A percentile compares a stretch with the other conserved stretches of the same genome.
Evolutionary conservation across 306 rosid genomes (phyloP).

Genomic region (Heteromeles arbutifolia): DNA sequence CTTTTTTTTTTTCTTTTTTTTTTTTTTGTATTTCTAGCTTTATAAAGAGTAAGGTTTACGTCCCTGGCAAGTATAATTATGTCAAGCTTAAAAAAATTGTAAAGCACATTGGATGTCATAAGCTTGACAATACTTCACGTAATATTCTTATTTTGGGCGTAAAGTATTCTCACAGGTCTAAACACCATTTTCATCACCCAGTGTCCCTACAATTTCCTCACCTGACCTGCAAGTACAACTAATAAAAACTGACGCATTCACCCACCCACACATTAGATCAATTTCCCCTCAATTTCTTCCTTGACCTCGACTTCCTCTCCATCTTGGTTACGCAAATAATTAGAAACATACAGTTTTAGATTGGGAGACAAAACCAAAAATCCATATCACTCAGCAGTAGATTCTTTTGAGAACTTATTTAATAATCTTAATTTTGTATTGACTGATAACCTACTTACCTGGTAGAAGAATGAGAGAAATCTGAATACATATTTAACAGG

Average conservation of each 20-base stretch:
- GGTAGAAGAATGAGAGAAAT: too few relatives aligned
- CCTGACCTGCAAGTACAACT: neutral
- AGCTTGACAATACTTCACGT: neutral
- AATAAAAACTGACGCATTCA: neutral
- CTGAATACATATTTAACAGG: too few relatives aligned
- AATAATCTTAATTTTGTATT: too few relatives aligned
- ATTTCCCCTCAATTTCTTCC: neutral
- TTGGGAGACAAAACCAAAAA: too few relatives aligned
- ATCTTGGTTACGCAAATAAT: neutral
- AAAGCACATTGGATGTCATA: neutral
- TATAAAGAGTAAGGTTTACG: too few relatives aligned
- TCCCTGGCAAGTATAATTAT: too few relatives aligned
- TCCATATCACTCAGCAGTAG: too few relatives aligned
- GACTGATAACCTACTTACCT: too few relatives aligned
- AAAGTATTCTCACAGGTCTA: neutral
- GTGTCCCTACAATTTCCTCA: neutral
- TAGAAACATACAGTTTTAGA: too few relatives aligned
- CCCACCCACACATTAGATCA: neutral
- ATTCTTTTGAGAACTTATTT: too few relatives aligned
- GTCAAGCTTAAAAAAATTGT: neutral
- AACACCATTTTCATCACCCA: neutral
- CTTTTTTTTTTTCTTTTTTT: too few relatives aligned
- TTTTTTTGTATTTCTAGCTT: too few relatives aligned
- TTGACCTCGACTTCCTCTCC: neutral
- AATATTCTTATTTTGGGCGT: neutral